phyloP scores from a whole-genome alignment of 2,329 filamentous ascomycete species.

The Boeremia exigua region DNA sequence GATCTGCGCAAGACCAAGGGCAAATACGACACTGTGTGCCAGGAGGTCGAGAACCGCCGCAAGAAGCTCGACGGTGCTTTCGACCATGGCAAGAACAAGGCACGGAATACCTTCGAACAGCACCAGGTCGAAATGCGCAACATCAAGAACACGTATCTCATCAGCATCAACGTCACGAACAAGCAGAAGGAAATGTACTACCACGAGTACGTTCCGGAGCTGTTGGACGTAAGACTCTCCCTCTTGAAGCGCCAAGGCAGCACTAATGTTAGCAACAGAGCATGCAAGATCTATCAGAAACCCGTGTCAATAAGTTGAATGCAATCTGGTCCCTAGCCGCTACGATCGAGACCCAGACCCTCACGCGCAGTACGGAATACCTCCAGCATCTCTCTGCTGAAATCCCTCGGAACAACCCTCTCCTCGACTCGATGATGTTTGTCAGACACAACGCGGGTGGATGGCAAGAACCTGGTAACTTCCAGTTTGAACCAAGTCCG shows the following conservation, averaged over 20 bases:
- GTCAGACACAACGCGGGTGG: slow-evolving; percentile 84
- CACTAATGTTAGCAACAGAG: slow-evolving; percentile 51
- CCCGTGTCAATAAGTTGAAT: slow-evolving; percentile 83
- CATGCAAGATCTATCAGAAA: slow-evolving; percentile 91
- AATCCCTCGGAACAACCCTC: slow-evolving; percentile 84
- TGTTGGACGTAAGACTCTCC: slow-evolving; percentile 73
- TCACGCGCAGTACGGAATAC: slow-evolving; percentile 74
- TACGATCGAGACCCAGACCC: slow-evolving; percentile 77
- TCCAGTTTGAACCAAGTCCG: slow-evolving; percentile 89
- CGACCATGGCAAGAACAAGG: slow-evolving; percentile 83
- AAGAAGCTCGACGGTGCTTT: slow-evolving; percentile 96
- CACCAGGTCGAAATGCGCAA: slow-evolving; percentile 97
- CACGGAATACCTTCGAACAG: slow-evolving; percentile 88
- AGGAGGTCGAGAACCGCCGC: slow-evolving; percentile 90
- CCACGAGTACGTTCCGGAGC: slow-evolving; percentile 92
- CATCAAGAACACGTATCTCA: slow-evolving; percentile 96
- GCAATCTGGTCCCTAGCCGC: slow-evolving; percentile 82
- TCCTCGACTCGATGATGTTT: slow-evolving; percentile 97
- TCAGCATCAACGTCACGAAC: slow-evolving; percentile 95
- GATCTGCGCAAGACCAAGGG: slow-evolving; percentile 90
- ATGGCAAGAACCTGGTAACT: slow-evolving; percentile 84
- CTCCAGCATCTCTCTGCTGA: slow-evolving; percentile 77
- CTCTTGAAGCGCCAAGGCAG: background rate
- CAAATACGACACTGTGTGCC: slow-evolving; percentile 91
- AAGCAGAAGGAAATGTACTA: slow-evolving; percentile 98